A percentile compares a stretch with the other conserved stretches of the same genome.
These are phyloP conservation scores for Candida frijolesensis DNA, from an alignment of 1,139 yeast species.

Conservation along the genomic window DNA sequence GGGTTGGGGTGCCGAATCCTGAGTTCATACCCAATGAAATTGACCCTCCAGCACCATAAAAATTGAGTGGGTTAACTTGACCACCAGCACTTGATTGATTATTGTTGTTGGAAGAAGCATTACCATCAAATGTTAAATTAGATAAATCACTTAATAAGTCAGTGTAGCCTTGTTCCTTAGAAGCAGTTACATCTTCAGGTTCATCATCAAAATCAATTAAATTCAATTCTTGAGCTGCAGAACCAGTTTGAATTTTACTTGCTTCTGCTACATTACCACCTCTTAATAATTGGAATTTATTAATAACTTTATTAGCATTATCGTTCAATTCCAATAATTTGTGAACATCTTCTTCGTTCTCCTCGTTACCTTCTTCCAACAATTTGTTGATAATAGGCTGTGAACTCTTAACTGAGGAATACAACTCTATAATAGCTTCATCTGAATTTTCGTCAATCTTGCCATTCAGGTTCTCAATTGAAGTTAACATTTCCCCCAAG, in stretches of 20 bases:
- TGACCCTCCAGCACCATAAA: slow-evolving; percentile 51
- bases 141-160: slow-evolving; percentile 76
- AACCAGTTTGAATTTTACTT: slow-evolving; percentile 50
- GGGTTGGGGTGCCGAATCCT: slow-evolving; percentile 7
- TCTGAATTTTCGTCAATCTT: slow-evolving; percentile 56
- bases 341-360: slow-evolving; percentile 65
- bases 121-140: slow-evolving; percentile 50
- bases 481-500: slow-evolving; percentile 81
- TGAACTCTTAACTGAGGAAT: slow-evolving; percentile 76
- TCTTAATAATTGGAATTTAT: slow-evolving; percentile 67
- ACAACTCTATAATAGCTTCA: slow-evolving; percentile 79
- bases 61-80: slow-evolving; percentile 37
- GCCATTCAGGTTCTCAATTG: slow-evolving; percentile 51
- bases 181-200: slow-evolving; percentile 39
- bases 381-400: slow-evolving; percentile 88
- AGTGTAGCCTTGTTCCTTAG: slow-evolving; percentile 51
- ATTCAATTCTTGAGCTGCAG: slow-evolving; percentile 45
- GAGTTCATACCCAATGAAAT: slow-evolving; percentile 36
- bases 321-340: slow-evolving; percentile 75
- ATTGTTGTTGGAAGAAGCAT: slow-evolving; percentile 18
- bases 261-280: slow-evolving; percentile 68
- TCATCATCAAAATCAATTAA: slow-evolving; percentile 84
- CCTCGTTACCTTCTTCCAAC: slow-evolving; percentile 53
- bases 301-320: slow-evolving; percentile 67
- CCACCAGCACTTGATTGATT: slow-evolving; percentile 9